Percentiles rank a stretch among this genome's conserved stretches.
These are phyloP conservation scores for Elaeis guineensis DNA, from an alignment of 176 grass and related monocot genomes.

Conservation along the genomic window DNA sequence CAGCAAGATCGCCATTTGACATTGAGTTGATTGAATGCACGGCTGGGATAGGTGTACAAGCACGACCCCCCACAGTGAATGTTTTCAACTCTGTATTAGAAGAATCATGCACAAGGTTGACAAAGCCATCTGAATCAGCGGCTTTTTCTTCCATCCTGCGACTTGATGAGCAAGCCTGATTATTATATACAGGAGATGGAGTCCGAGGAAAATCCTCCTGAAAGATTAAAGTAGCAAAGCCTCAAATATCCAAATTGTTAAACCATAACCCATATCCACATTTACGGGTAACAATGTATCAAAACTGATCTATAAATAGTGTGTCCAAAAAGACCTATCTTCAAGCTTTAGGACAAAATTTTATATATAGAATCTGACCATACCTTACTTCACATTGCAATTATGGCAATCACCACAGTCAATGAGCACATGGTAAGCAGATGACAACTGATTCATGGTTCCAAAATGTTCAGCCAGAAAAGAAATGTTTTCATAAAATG, in stretches of 20 bases:
- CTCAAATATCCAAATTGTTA: background rate
- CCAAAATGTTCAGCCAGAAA: no score
- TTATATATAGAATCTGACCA: no score
- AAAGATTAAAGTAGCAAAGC: constrained; percentile 26
- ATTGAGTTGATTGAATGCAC: constrained; percentile 18
- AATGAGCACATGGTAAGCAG: no score
- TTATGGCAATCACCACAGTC: no score
- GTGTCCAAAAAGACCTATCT: no score
- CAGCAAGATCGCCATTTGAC: background rate
- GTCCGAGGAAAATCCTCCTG: constrained; percentile 49
- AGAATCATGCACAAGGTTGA: constrained; percentile 32
- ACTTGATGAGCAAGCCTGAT: constrained; percentile 38
- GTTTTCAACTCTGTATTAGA: constrained; percentile 33
- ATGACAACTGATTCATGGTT: no score
- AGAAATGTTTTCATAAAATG: no score
- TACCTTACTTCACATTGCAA: no score
- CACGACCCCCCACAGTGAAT: constrained; percentile 5
- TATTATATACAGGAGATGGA: constrained; percentile 36
- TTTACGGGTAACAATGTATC: no score
- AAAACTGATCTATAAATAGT: no score
- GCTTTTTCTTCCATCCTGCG: constrained; percentile 28
- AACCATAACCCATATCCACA: no score
- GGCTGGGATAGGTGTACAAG: constrained; percentile 16
- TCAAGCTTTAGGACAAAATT: no score
- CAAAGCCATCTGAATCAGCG: constrained; percentile 20